Conservation (phyloP, 495 filamentous ascomycete species). For the Pyronema domesticum region DNA sequence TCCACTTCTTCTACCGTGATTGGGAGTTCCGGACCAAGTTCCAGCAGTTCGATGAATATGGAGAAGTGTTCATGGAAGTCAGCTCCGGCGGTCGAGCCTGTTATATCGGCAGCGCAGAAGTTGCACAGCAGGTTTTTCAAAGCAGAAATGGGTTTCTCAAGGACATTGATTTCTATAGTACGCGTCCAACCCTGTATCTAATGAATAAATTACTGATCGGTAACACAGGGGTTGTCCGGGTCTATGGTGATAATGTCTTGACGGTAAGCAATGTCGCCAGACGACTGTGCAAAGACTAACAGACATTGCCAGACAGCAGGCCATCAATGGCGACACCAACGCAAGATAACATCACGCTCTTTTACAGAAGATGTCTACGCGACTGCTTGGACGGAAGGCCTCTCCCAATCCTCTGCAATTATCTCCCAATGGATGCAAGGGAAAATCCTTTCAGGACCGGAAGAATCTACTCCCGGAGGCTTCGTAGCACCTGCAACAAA, state of each 20-base stretch:
- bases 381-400: conserved; percentile 5
- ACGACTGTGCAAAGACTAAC: neutral
- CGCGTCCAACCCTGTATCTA: neutral
- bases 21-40: neutral
- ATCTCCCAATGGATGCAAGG: neutral
- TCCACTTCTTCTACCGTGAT: neutral
- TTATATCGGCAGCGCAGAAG: neutral
- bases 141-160: neutral
- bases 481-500: neutral
- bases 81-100: neutral
- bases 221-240: neutral
- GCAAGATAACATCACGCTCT: conserved; percentile 34
- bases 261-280: neutral
- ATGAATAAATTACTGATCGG: neutral
- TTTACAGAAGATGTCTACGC: conserved; percentile 29
- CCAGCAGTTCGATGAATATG: neutral
- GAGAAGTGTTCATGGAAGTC: conserved; percentile 1
- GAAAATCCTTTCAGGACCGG: neutral
- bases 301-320: conserved; percentile 27
- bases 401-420: conserved; percentile 1
- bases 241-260: neutral
- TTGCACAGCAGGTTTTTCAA: neutral
- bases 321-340: conserved; percentile 33
- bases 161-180: neutral
- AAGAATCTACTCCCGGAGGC: neutral